Conservation (phyloP, 768 basidiomycete genomes). For the Boletellus sp. region DNA sequence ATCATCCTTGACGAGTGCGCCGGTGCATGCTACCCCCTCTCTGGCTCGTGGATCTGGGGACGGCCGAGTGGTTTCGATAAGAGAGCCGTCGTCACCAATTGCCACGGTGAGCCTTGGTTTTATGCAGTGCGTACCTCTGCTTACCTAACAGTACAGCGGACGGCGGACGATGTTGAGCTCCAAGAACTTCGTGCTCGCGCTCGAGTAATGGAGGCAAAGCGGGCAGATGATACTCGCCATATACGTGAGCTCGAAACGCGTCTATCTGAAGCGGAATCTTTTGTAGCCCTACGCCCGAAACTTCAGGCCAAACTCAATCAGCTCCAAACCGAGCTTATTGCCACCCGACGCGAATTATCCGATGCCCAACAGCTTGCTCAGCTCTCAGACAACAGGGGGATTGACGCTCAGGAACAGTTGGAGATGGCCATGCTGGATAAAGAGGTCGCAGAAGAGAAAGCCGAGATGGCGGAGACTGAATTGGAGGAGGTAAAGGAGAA, state of each 20-base stretch:
- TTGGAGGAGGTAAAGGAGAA: conserved; percentile 77
- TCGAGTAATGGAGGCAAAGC: conserved; percentile 81
- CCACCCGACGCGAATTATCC: conserved; percentile 69
- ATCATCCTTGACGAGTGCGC: conserved; percentile 12
- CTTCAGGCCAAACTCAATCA: conserved; percentile 83
- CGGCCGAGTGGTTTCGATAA: conserved; percentile 15
- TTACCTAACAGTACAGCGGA: conserved; percentile 21
- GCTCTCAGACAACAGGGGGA: conserved; percentile 62
- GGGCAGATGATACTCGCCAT: conserved; percentile 80
- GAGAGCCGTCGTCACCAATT: conserved; percentile 27
- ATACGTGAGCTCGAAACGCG: conserved; percentile 82
- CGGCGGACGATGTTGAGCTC: conserved; percentile 54
- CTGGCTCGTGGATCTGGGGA: conserved; percentile 9
- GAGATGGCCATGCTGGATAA: conserved; percentile 96
- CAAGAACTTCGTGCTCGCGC: conserved; percentile 83
- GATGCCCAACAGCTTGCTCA: conserved; percentile 74
- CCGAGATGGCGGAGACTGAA: conserved; percentile 75
- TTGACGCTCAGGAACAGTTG: conserved; percentile 83
- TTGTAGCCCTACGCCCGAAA: conserved; percentile 82
- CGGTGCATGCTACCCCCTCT: conserved; percentile 2
- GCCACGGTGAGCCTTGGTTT: conserved; percentile 15
- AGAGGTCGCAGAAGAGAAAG: conserved; percentile 93
- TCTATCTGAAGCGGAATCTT: conserved; percentile 80
- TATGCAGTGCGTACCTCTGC: not conserved
- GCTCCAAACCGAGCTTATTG: conserved; percentile 75